Evolutionary conservation across 139 green algal genomes (phyloP).

Genomic region (Chlorella sp.): DNA sequence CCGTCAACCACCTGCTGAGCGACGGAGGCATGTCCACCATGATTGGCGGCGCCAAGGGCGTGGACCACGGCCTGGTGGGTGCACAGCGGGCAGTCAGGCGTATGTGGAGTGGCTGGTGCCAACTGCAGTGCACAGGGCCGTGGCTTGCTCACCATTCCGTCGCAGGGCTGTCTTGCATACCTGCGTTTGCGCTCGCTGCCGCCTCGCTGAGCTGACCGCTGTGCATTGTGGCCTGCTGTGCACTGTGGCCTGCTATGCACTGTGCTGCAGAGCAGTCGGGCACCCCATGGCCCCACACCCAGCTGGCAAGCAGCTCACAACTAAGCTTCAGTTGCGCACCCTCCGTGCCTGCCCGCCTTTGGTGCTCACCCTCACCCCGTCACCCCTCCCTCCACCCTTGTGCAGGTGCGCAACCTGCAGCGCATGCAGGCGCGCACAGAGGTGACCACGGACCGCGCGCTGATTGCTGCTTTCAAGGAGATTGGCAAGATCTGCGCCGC

Average conservation of each 20-base stretch:
- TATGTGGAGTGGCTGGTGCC: not conserved
- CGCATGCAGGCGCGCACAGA: constrained; percentile 44
- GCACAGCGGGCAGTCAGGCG: too few species aligned
- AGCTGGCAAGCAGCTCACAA: too few species aligned
- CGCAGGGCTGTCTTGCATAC: too few species aligned
- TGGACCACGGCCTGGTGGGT: constrained; percentile 40
- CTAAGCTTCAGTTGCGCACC: not conserved
- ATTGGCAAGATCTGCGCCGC: constrained; percentile 66
- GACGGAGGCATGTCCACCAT: constrained; percentile 86
- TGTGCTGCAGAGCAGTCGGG: too few species aligned
- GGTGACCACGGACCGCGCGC: constrained; percentile 38
- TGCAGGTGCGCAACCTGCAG: constrained; percentile 36
- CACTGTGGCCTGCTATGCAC: too few species aligned
- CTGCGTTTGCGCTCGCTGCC: too few species aligned
- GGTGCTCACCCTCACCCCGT: not conserved
- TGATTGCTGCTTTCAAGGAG: constrained; percentile 58
- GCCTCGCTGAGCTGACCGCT: too few species aligned
- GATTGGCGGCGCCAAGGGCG: constrained; percentile 66
- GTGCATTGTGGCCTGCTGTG: too few species aligned
- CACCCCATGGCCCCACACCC: too few species aligned
- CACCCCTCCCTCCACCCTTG: not conserved
- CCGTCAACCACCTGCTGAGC: constrained; percentile 84
- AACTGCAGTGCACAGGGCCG: too few species aligned
- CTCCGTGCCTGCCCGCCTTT: not conserved
- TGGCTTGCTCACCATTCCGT: too few species aligned